Evolutionary conservation across 768 basidiomycete species (phyloP), one percentile per base, ranked within the genome.

Genomic region (Suillus subalutaceus): DNA sequence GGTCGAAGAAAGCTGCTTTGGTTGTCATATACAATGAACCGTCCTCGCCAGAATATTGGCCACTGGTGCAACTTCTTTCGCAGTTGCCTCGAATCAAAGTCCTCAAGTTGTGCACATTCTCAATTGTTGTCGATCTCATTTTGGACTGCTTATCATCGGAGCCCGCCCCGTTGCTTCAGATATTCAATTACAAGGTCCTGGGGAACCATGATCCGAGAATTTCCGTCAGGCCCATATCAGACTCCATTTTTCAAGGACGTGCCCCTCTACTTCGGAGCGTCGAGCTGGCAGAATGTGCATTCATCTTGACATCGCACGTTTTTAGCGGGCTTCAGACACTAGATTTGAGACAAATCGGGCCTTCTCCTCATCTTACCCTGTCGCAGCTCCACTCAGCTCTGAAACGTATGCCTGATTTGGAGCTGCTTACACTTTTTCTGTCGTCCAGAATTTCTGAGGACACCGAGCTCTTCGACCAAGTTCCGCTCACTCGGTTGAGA

Each of bases 1-100:
- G 84, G 37, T 85, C 84, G 4, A 83, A 82, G 68, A 77, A 72
- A 71, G 78, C 79, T 18, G 74, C 77, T 52, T 52, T 75, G 55
- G 66, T 65, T 50, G 62, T 75, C 40, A 74, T 72, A 80, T 41
- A 66, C 72, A 57, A 63, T 82, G n/a, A n/a, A n/a, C n/a, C n/a
- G n/a, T n/a, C n/a, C n/a, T n/a, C n/a, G n/a, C n/a, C n/a, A n/a
- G n/a, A n/a, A n/a, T n/a, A n/a, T n/a, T n/a, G n/a, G 59, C 13
- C 78, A 72, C 13, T 82, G 38, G 72, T 72, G 43, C 72, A 71
- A 40, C 74, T 77, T 35, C 71, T 79, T 63, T 65, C 68, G 50
- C 79, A 81, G 50, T 68, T 76, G 2, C 67, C 74, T 55, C 78
- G 81, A 46, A 78, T 80, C 20, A 70, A 72, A 43, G 67, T 78